These are phyloP conservation scores for Dothideomycetes sp. DNA, from an alignment of 2,329 filamentous ascomycete species.

Conservation along the genomic window DNA sequence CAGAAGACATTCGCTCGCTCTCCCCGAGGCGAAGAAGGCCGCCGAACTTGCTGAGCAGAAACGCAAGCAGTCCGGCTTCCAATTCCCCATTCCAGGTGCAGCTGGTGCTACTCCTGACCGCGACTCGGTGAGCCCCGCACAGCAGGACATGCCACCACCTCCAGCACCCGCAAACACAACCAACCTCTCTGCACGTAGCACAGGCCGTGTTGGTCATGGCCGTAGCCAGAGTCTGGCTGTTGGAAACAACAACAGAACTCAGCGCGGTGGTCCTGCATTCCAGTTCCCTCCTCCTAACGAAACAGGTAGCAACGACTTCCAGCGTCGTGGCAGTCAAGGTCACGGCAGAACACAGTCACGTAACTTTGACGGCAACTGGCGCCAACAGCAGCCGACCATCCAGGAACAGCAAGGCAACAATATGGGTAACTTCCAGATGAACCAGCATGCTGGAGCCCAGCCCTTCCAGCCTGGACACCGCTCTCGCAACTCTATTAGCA, in stretches of 20 bases:
- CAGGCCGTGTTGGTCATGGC: conserved; percentile 41
- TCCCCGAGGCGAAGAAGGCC: conserved; percentile 95
- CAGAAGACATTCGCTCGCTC: conserved; percentile 84
- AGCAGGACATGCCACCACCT: conserved; percentile 18
- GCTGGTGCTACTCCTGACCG: conserved; percentile 45
- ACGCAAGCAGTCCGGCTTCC: conserved; percentile 84
- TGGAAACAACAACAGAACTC: conserved; percentile 55
- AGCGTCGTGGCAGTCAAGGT: conserved; percentile 66
- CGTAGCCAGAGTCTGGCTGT: conserved; percentile 86
- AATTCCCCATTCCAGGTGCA: conserved; percentile 74
- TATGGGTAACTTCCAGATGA: conserved; percentile 58
- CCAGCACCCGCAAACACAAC: conserved; percentile 20
- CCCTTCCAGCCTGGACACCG: conserved; percentile 91
- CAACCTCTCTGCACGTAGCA: conserved; percentile 24
- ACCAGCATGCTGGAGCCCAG: conserved; percentile 59
- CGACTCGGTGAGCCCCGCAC: conserved; percentile 45
- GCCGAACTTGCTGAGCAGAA: conserved; percentile 96
- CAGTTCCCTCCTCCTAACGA: conserved; percentile 56
- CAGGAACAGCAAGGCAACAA: conserved; percentile 37
- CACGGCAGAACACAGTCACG: conserved; percentile 77
- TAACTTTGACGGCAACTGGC: conserved; percentile 98
- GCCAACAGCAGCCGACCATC: conserved; percentile 59
- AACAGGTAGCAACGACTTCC: conserved; percentile 52
- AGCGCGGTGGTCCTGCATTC: conserved; percentile 59
- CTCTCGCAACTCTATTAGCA: conserved; percentile 71